Conservation (phyloP, 2,329 filamentous ascomycete genomes). For the Claviceps sp. region DNA sequence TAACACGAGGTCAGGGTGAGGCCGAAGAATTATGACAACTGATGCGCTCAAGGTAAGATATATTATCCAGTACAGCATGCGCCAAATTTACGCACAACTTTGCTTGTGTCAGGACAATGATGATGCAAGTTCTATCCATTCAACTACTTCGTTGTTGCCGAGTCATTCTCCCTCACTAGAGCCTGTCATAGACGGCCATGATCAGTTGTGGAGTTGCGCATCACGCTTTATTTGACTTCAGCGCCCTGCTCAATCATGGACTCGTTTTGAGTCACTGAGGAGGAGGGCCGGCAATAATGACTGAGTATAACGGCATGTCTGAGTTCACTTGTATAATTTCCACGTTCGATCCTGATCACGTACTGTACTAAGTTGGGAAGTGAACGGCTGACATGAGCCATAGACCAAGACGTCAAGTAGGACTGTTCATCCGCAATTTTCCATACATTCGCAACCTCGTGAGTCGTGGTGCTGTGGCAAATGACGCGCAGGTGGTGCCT, state of each 20-base stretch:
- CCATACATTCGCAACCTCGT: no score
- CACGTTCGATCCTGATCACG: no score
- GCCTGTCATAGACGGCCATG: conserved; percentile 34
- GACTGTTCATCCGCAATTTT: no score
- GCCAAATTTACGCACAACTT: neutral
- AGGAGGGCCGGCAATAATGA: conserved; percentile 43
- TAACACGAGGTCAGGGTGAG: no score
- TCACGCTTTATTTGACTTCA: conserved; percentile 45
- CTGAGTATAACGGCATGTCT: conserved; percentile 61
- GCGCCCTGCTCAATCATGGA: conserved; percentile 31
- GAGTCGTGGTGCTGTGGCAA: no score
- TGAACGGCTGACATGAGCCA: no score
- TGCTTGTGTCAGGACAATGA: conserved; percentile 15
- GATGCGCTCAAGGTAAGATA: neutral
- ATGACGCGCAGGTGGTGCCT: no score
- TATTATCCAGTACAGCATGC: neutral
- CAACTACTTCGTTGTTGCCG: conserved; percentile 53
- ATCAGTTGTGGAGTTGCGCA: conserved; percentile 61
- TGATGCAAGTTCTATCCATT: conserved; percentile 58
- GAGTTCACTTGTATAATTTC: conserved; percentile 7
- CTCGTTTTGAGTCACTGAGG: conserved; percentile 40
- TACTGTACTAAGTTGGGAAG: no score
- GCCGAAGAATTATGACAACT: no score
- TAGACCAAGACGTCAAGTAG: no score
- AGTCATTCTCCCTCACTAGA: conserved; percentile 64